These are phyloP conservation scores for Gonapodya prolifera DNA, from an alignment of 192 early-diverging fungal genomes.

Conservation along the genomic window DNA sequence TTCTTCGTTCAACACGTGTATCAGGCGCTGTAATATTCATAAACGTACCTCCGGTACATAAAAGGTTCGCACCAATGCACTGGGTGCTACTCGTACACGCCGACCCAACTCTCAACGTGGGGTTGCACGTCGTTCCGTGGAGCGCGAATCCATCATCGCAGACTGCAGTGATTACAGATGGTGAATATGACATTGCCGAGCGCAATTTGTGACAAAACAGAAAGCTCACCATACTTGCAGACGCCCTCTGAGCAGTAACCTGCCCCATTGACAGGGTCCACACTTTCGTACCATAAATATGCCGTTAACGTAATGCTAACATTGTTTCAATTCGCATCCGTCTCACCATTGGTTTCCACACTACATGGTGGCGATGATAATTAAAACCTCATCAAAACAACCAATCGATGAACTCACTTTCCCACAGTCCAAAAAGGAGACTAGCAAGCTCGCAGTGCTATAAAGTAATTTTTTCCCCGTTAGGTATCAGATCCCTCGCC, in stretches of 20 bases:
- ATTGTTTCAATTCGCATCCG: background rate
- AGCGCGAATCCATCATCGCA: background rate
- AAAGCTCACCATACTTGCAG: background rate
- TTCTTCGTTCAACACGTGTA: too few species aligned
- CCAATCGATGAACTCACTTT: too few species aligned
- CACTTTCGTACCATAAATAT: too few species aligned
- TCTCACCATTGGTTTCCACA: background rate
- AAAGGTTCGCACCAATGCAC: too few species aligned
- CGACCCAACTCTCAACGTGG: too few species aligned
- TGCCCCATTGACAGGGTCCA: background rate
- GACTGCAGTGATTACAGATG: background rate
- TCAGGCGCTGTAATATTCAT: too few species aligned
- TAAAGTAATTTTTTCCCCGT: background rate
- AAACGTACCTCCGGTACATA: too few species aligned
- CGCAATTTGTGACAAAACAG: background rate
- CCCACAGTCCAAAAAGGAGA: background rate
- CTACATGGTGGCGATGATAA: background rate
- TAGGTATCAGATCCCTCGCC: background rate
- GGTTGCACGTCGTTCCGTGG: background rate
- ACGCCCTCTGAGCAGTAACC: background rate
- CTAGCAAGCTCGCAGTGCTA: background rate
- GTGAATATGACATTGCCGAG: background rate
- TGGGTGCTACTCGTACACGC: too few species aligned
- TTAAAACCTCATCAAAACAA: too few species aligned
- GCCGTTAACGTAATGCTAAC: too few species aligned